phyloP scores from a whole-genome alignment of 1,139 yeast genomes.

The Scheffersomyces illinoinensis region DNA sequence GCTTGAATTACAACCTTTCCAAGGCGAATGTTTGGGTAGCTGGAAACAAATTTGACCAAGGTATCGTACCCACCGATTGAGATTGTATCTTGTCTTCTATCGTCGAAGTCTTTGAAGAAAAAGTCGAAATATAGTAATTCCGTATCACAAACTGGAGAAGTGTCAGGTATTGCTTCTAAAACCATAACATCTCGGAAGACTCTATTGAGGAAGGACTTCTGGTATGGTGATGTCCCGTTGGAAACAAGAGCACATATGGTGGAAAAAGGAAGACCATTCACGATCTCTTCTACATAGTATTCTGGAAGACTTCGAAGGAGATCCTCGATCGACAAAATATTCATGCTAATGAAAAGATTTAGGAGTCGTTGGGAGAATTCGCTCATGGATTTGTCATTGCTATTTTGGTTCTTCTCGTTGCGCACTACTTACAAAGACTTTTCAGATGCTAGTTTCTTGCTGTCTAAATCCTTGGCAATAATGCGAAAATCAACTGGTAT shows the following conservation, averaged over 20 bases:
- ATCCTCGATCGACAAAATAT: not conserved
- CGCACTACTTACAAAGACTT: not conserved
- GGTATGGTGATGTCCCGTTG: not conserved
- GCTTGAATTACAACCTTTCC: not conserved
- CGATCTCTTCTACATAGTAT: not conserved
- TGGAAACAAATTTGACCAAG: not conserved
- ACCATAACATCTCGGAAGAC: not conserved
- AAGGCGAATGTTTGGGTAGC: not conserved
- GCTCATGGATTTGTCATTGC: not conserved
- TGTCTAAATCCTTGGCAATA: not conserved
- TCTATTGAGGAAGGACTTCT: not conserved
- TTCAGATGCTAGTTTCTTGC: not conserved
- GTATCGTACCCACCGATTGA: not conserved
- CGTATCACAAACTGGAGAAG: not conserved
- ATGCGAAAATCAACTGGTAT: not conserved
- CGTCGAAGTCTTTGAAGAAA: not conserved
- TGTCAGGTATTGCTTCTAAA: not conserved
- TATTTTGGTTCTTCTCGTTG: not conserved
- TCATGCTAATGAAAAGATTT: not conserved
- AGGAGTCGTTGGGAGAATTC: not conserved
- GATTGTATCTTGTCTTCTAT: not conserved
- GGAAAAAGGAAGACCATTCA: not conserved
- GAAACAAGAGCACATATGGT: not conserved
- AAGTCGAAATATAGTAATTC: not conserved
- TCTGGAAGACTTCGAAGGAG: not conserved